Evolutionary conservation across 768 basidiomycete genomes (phyloP).

Genomic region (Paxillus rubicundulus): DNA sequence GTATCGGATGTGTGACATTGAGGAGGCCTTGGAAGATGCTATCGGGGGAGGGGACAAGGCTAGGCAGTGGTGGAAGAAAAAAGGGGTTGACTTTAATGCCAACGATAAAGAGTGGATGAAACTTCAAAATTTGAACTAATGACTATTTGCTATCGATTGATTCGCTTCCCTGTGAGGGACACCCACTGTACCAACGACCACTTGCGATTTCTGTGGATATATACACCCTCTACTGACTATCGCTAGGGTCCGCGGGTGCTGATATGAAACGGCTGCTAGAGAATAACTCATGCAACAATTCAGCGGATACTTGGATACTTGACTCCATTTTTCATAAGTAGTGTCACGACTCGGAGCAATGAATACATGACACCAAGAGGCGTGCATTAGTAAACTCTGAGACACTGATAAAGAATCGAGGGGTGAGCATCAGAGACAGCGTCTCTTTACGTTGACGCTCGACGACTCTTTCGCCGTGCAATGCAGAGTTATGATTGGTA

Average conservation of each 20-base stretch:
- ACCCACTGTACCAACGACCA: background rate
- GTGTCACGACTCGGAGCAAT: no score
- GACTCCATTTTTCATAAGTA: no score
- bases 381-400: no score
- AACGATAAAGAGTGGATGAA: constrained; percentile 90
- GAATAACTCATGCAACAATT: constrained; percentile 7
- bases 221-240: constrained; percentile 1
- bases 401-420: no score
- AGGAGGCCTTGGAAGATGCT: constrained; percentile 87
- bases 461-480: no score
- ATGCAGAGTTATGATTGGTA: no score
- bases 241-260: background rate
- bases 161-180: background rate
- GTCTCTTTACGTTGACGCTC: no score
- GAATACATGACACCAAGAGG: no score
- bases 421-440: no score
- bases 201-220: background rate
- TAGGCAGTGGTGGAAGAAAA: constrained; percentile 76
- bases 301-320: no score
- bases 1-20: constrained; percentile 89
- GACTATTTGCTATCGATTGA: background rate
- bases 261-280: background rate
- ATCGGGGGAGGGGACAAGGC: constrained; percentile 76
- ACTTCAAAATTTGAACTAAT: constrained; percentile 67
- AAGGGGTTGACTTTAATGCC: constrained; percentile 81